Percentiles rank a stretch among this genome's conserved stretches.
Conservation (phyloP, 1,139 yeast genomes). For the Nadsonia starkeyi-henricii region DNA sequence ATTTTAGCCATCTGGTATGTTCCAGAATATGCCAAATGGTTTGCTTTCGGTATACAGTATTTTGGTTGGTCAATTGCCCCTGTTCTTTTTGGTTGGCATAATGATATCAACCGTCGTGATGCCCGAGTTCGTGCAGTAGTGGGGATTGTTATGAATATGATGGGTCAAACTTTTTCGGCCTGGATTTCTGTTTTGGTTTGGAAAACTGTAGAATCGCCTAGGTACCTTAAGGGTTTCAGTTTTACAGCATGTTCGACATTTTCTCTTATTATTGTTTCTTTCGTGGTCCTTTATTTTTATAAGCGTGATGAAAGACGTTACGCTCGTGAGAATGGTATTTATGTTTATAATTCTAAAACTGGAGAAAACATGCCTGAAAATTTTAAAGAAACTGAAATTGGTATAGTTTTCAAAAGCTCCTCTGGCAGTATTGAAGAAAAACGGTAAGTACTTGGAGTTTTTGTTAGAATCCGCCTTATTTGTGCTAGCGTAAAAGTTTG, state of each 20-base stretch:
- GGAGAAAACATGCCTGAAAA: constrained; percentile 2
- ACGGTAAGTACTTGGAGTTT: neutral
- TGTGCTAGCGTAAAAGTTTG: no score
- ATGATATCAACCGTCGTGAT: constrained; percentile 10
- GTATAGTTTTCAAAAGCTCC: constrained; percentile 2
- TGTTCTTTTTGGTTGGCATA: constrained; percentile 9
- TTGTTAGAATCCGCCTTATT: no score
- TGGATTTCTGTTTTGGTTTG: constrained; percentile 28
- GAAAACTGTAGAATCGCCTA: constrained; percentile 39
- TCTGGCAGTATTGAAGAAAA: neutral
- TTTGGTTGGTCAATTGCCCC: constrained; percentile 31
- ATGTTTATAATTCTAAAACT: constrained; percentile 29
- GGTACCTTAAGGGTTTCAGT: constrained; percentile 35
- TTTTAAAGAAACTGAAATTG: constrained; percentile 14
- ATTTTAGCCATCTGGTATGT: constrained; percentile 32
- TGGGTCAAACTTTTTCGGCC: constrained; percentile 21
- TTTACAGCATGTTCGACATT: constrained; percentile 42
- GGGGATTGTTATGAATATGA: constrained; percentile 26
- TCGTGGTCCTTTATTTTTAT: constrained; percentile 41
- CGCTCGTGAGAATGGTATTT: constrained; percentile 41
- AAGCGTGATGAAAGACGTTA: constrained; percentile 40
- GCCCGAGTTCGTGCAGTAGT: constrained; percentile 27
- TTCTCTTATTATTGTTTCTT: constrained; percentile 39
- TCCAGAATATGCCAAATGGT: constrained; percentile 29
- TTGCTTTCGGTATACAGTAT: constrained; percentile 31